phyloP scores from a whole-genome alignment of 805 yeast genomes.

The Wickerhamiella azyma region DNA sequence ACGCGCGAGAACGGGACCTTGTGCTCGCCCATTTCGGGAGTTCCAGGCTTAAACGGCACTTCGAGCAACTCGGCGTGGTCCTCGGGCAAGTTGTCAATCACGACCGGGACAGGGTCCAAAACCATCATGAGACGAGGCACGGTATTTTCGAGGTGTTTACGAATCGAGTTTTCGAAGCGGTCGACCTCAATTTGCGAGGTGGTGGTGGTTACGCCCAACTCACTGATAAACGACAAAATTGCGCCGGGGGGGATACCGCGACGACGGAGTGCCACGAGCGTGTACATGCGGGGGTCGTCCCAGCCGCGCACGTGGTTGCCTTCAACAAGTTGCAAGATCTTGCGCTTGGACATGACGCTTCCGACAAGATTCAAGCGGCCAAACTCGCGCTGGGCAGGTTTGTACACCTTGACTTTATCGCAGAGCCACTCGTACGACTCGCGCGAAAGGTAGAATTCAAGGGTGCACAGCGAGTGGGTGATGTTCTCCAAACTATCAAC shows the following conservation, averaged over 20 bases:
- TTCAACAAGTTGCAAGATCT: conserved; percentile 82
- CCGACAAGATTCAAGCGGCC: conserved; percentile 94
- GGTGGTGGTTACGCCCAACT: conserved; percentile 91
- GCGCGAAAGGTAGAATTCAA: conserved; percentile 83
- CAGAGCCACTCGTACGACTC: conserved; percentile 98
- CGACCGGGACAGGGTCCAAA: conserved; percentile 71
- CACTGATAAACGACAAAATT: conserved; percentile 78
- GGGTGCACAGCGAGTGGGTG: conserved; percentile 89
- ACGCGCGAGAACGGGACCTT: conserved; percentile 67
- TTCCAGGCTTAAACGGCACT: conserved; percentile 84
- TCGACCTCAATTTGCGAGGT: conserved; percentile 81
- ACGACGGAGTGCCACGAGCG: conserved; percentile 86
- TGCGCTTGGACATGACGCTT: conserved; percentile 86
- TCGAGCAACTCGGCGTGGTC: conserved; percentile 55
- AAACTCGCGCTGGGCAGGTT: conserved; percentile 98
- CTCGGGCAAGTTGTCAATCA: conserved; percentile 67
- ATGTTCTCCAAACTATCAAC: conserved; percentile 96
- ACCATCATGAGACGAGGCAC: conserved; percentile 94
- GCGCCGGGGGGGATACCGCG: conserved; percentile 99
- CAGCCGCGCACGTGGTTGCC: conserved; percentile 79
- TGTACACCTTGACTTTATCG: conserved; percentile 83
- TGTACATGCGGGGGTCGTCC: conserved; percentile 96
- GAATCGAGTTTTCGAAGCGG: conserved; percentile 79
- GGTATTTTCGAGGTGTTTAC: conserved; percentile 74
- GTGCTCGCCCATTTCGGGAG: conserved; percentile 55